A percentile compares a stretch with the other conserved stretches of the same genome.
These are phyloP conservation scores for Aspergillus pseudoviridinutans DNA, from an alignment of 2,329 filamentous ascomycete genomes.

Conservation along the genomic window DNA sequence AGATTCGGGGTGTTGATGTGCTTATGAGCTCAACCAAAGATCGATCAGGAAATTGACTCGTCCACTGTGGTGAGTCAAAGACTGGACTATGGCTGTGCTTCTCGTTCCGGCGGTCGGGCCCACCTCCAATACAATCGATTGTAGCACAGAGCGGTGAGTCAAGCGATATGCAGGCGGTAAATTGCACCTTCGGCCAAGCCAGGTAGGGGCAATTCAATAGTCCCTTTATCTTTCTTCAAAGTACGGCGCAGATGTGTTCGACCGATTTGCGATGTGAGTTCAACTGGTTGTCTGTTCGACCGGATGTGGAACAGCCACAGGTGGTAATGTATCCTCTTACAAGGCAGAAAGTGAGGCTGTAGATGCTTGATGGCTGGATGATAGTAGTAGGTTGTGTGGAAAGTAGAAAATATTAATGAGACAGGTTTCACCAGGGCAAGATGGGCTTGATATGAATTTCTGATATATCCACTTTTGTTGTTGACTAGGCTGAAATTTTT, in stretches of 20 bases:
- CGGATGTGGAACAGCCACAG: background rate
- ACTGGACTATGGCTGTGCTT: background rate
- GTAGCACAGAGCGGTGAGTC: conserved; percentile 25
- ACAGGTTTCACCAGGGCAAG: conserved; percentile 2
- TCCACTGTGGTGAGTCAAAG: conserved; percentile 30
- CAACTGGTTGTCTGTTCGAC: conserved; percentile 8
- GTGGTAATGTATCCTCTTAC: background rate
- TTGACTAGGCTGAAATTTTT: conserved; percentile 7
- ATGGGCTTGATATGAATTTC: conserved; percentile 7
- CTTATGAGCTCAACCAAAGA: conserved; percentile 24
- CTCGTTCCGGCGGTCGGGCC: conserved; percentile 13
- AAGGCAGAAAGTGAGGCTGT: background rate
- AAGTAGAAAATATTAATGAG: conserved; percentile 5
- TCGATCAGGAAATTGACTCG: conserved; percentile 21
- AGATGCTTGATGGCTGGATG: background rate
- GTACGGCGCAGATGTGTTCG: background rate
- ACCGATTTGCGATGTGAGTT: background rate
- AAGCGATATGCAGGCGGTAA: background rate
- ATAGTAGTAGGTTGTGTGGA: background rate
- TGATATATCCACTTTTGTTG: conserved; percentile 21
- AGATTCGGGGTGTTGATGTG: conserved; percentile 17
- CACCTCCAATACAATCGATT: conserved; percentile 23
- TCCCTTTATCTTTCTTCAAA: background rate
- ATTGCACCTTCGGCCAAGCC: background rate
- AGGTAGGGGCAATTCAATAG: conserved; percentile 1